phyloP scores from a whole-genome alignment of 371 early-diverging fungal genomes.

The Apophysomyces elegans region DNA sequence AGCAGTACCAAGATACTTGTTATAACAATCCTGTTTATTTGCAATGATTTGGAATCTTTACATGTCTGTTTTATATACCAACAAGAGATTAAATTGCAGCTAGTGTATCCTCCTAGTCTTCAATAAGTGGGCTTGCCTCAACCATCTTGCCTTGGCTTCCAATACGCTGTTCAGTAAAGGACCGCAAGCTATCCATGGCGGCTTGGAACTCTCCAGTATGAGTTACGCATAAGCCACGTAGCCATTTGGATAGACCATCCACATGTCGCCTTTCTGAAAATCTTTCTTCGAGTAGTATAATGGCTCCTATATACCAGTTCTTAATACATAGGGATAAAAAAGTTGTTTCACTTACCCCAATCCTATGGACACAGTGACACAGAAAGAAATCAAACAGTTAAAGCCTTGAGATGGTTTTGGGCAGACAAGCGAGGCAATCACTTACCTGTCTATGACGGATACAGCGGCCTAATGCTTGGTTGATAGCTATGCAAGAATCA shows the following conservation, averaged over 20 bases:
- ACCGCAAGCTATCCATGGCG: not conserved
- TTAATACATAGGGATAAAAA: not conserved
- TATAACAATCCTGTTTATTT: too few species aligned
- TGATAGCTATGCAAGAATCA: slow-evolving; percentile 66
- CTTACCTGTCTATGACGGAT: slow-evolving; percentile 86
- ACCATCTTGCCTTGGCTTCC: not conserved
- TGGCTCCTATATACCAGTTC: slow-evolving; percentile 56
- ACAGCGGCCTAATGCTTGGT: slow-evolving; percentile 95
- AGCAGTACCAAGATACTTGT: too few species aligned
- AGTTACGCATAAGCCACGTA: slow-evolving; percentile 42
- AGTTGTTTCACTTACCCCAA: slow-evolving; percentile 32
- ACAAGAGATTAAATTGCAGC: too few species aligned
- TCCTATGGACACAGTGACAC: slow-evolving; percentile 22
- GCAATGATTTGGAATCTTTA: too few species aligned
- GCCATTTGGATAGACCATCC: slow-evolving; percentile 75
- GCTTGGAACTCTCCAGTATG: slow-evolving; percentile 11
- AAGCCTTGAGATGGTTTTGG: not conserved
- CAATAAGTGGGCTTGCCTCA: too few species aligned
- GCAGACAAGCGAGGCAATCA: slow-evolving; percentile 24
- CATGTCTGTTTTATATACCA: too few species aligned
- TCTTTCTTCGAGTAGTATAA: slow-evolving; percentile 68
- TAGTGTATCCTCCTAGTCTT: too few species aligned
- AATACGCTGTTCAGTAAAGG: not conserved
- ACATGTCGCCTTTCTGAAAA: slow-evolving; percentile 42
- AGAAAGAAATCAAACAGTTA: not conserved